These are phyloP conservation scores for Periglandula ipomoeae DNA, from an alignment of 2,329 filamentous ascomycete species.

Conservation along the genomic window DNA sequence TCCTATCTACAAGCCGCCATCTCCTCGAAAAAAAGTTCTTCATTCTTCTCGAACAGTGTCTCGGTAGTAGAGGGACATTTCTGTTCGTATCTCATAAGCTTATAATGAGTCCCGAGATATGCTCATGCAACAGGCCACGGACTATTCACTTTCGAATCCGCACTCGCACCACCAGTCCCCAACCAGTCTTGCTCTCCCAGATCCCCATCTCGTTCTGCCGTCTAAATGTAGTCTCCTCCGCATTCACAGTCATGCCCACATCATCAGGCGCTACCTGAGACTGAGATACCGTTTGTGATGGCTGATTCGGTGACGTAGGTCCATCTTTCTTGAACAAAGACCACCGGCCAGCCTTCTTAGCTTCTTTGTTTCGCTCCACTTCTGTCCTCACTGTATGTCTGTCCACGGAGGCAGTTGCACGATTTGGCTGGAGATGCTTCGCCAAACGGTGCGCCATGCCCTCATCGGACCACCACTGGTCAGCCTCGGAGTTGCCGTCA, in stretches of 20 bases:
- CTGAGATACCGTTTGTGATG: not conserved
- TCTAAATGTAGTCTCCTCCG: constrained; percentile 42
- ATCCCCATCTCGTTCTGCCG: constrained; percentile 41
- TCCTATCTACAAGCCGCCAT: too few relatives aligned
- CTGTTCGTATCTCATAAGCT: too few relatives aligned
- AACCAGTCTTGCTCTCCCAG: constrained; percentile 41
- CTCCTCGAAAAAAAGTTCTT: too few relatives aligned
- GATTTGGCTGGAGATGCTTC: constrained; percentile 30
- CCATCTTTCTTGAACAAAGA: constrained; percentile 20
- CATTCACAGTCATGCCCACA: constrained; percentile 31
- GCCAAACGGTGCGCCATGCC: constrained; percentile 36
- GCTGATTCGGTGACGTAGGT: constrained; percentile 1
- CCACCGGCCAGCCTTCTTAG: constrained; percentile 20
- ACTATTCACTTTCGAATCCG: not conserved
- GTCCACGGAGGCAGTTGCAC: constrained; percentile 12
- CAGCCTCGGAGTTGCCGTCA: constrained; percentile 1
- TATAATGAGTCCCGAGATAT: too few relatives aligned
- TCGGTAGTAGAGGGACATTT: too few relatives aligned
- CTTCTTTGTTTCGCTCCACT: constrained; percentile 22
- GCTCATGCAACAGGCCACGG: not conserved
- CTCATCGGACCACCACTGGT: constrained; percentile 40
- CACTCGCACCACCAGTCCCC: constrained; percentile 34
- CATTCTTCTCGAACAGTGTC: too few relatives aligned
- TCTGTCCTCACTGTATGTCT: constrained; percentile 20
- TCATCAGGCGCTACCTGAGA: constrained; percentile 10